Base-by-base conservation (phyloP, 805 yeast species). In the Cyberlindnera veronae region DNA sequence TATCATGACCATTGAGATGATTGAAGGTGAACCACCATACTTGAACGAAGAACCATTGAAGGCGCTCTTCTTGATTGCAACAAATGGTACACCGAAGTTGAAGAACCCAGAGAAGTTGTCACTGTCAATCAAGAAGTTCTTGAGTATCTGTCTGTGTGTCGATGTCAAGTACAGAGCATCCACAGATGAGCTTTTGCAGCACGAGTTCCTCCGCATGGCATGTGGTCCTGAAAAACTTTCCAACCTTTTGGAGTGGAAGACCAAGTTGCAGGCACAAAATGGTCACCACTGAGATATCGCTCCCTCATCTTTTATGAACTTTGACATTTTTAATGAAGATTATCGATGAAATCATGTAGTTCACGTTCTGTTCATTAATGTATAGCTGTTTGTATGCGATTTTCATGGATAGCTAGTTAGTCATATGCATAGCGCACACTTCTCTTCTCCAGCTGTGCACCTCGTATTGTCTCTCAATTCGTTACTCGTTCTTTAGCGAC, bases 21-120 rank as follows among this genome's bases (percentile, higher is more conserved):
- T 93, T 51, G 99, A 93, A 65, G 96, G 97, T 19, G 99, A 93
- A 61, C 99, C 99, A 10, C 99, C 99, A 14, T 93, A 93, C 58
- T 68, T 93, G 60, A 91, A 91, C 59, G 99, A 93, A 60, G 91
- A 91, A 45, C 99, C 99, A 14, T 75, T 93, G 61, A 80, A 90
- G 57, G 98, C 98, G 0, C 71, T 93, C 38, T 93, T 89, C 64
- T 69, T 93, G 62, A 93, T 93, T 69, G 96, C 96, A 3, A 88
- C 97, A 0, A 91, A 89, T 56, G 99, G 99, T 41, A 93, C 99
- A 0, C 99, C 99, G 22, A 86, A 84, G 55, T 69, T 93, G 61
- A 90, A 90, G 61, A 81, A 86, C 57, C 95, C 96, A 5, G 95
- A 86, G 47, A 91, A 69, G 28, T 68, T 93, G 45, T 79, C 91